phyloP scores from a whole-genome alignment of 148 eudicot species.

The Dianthus caryophyllus region DNA sequence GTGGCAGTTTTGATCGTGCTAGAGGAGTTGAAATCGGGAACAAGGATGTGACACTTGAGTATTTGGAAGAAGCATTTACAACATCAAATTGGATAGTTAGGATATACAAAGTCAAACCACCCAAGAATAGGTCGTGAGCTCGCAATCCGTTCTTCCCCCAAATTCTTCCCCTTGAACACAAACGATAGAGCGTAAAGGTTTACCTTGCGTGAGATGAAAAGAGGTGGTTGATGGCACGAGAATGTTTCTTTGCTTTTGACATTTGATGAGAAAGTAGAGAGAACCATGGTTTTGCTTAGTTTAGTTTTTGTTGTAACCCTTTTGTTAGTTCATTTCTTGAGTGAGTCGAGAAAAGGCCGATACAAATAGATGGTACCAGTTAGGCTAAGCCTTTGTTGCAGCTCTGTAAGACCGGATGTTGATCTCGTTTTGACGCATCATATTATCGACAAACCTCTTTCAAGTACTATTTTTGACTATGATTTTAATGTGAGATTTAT shows the following conservation, averaged over 20 bases:
- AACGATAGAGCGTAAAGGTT: not conserved
- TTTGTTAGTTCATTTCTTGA: not conserved
- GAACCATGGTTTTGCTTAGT: conserved; percentile 19
- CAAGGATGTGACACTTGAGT: conserved; percentile 85
- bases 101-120: conserved; percentile 98
- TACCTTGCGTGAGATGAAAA: conserved; percentile 4
- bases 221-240: not conserved
- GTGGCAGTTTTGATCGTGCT: conserved; percentile 93
- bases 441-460: not conserved
- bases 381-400: not conserved
- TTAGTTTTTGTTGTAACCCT: conserved; percentile 5
- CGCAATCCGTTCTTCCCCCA: not conserved
- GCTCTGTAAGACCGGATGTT: not conserved
- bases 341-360: not conserved
- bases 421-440: not conserved
- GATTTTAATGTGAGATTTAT: too few relatives aligned
- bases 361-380: conserved; percentile 10
- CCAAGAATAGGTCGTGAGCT: conserved; percentile 80
- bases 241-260: not conserved
- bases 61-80: conserved; percentile 94
- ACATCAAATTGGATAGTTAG: conserved; percentile 97
- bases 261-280: conserved; percentile 16
- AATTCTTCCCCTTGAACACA: not conserved
- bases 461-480: not conserved
- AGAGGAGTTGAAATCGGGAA: conserved; percentile 98